Evolutionary conservation across 805 yeast genomes (phyloP).

Genomic region (Candida endomychidarum): DNA sequence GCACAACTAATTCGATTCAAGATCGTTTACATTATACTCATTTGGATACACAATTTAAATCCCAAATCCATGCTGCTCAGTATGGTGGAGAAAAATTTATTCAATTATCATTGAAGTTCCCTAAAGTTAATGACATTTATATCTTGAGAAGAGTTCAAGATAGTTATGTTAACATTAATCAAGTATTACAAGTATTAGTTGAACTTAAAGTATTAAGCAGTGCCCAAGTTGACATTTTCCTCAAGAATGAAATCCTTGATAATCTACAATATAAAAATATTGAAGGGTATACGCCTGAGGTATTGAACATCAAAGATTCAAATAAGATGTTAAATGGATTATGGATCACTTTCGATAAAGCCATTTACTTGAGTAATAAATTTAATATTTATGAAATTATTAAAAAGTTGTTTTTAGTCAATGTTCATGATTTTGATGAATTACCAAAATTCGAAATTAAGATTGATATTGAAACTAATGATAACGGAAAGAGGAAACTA

Average conservation of each 20-base stretch:
- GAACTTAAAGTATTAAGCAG: conserved; percentile 25
- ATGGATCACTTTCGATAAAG: conserved; percentile 47
- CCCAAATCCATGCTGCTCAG: conserved; percentile 26
- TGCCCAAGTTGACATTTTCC: conserved; percentile 28
- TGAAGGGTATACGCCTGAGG: conserved; percentile 21
- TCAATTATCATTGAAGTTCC: conserved; percentile 22
- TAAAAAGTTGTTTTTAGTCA: conserved; percentile 39
- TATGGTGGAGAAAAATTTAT: conserved; percentile 38
- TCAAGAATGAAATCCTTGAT: conserved; percentile 33
- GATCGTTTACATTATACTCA: conserved; percentile 37
- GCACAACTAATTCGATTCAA: conserved; percentile 40
- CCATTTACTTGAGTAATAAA: conserved; percentile 36
- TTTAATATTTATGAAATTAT: conserved; percentile 40
- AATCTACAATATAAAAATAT: conserved; percentile 28
- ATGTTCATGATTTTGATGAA: conserved; percentile 44
- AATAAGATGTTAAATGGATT: conserved; percentile 31
- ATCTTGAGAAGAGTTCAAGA: conserved; percentile 44
- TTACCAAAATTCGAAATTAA: conserved; percentile 24
- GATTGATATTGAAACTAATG: neutral
- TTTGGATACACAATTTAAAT: conserved; percentile 21
- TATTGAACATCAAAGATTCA: conserved; percentile 30
- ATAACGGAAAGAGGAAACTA: conserved; percentile 1
- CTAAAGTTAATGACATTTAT: conserved; percentile 9
- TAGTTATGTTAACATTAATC: conserved; percentile 40
- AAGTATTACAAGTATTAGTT: conserved; percentile 35